A percentile compares a stretch with the other conserved stretches of the same genome.
These are phyloP conservation scores for Ophiostoma populinum DNA, from an alignment of 2,329 filamentous ascomycete genomes.

Conservation along the genomic window DNA sequence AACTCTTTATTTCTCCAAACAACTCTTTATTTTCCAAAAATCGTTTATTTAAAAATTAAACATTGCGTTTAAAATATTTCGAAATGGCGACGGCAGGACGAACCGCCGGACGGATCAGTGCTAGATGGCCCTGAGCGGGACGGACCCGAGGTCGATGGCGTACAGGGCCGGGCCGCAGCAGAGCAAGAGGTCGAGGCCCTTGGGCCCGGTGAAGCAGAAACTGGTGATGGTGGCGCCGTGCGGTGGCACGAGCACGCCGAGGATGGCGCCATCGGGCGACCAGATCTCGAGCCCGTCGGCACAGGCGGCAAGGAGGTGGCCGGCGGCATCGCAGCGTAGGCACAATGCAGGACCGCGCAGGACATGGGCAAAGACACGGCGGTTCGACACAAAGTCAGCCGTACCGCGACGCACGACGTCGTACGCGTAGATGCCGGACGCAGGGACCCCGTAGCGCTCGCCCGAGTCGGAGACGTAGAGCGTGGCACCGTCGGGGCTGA, in stretches of 20 bases:
- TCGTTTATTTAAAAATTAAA: too few species aligned
- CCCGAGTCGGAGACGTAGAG: constrained; percentile 27
- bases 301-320: constrained; percentile 30
- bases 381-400: constrained; percentile 27
- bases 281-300: constrained; percentile 33
- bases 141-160: too few species aligned
- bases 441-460: constrained; percentile 13
- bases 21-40: too few species aligned
- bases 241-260: constrained; percentile 23
- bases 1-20: too few species aligned
- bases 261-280: constrained; percentile 24
- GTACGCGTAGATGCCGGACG: constrained; percentile 28
- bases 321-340: constrained; percentile 23
- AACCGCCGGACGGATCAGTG: too few species aligned
- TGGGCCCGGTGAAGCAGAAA: constrained; percentile 30
- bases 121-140: too few species aligned
- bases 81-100: too few species aligned
- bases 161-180: too few species aligned
- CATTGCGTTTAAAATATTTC: too few species aligned
- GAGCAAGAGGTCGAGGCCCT: too few species aligned
- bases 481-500: constrained; percentile 21
- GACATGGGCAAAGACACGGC: constrained; percentile 33
- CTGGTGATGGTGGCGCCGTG: constrained; percentile 22
- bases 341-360: constrained; percentile 26
- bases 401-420: constrained; percentile 23